A percentile compares a stretch with the other conserved stretches of the same genome.
These are phyloP conservation scores for Paxillus ammoniavirescens DNA, from an alignment of 768 basidiomycete genomes.

Conservation along the genomic window DNA sequence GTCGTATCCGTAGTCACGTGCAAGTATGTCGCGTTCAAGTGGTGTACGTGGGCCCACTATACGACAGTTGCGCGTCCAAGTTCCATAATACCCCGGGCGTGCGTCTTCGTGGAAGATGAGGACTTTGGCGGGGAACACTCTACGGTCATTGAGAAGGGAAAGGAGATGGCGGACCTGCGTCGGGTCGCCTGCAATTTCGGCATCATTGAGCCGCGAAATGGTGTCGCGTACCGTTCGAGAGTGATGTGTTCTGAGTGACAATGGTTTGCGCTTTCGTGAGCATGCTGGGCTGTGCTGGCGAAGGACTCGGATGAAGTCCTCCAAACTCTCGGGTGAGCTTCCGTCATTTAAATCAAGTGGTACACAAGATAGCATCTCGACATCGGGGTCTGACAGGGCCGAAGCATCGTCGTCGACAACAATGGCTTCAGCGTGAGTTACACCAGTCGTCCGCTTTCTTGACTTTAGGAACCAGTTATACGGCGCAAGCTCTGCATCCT, in stretches of 20 bases:
- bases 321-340: slow-evolving; percentile 10
- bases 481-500: slow-evolving; percentile 69
- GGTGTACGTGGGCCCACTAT: slow-evolving; percentile 82
- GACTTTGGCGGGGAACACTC: slow-evolving; percentile 69
- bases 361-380: slow-evolving; percentile 5
- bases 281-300: slow-evolving; percentile 28
- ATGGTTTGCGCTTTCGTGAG: slow-evolving; percentile 14
- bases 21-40: slow-evolving; percentile 71
- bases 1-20: slow-evolving; percentile 89
- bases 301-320: slow-evolving; percentile 25
- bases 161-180: slow-evolving; percentile 65
- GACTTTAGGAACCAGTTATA: slow-evolving; percentile 60
- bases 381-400: slow-evolving; percentile 6
- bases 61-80: slow-evolving; percentile 83
- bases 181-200: slow-evolving; percentile 73
- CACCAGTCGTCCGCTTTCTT: slow-evolving; percentile 18
- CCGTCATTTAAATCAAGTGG: background rate
- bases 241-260: slow-evolving; percentile 29
- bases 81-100: slow-evolving; percentile 92
- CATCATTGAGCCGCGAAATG: slow-evolving; percentile 67
- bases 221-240: slow-evolving; percentile 46
- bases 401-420: slow-evolving; percentile 48
- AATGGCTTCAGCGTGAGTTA: slow-evolving; percentile 48
- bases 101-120: slow-evolving; percentile 82
- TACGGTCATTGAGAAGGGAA: slow-evolving; percentile 57